phyloP scores from a whole-genome alignment of 2,329 filamentous ascomycete species.

The Monosporascus sp. region DNA sequence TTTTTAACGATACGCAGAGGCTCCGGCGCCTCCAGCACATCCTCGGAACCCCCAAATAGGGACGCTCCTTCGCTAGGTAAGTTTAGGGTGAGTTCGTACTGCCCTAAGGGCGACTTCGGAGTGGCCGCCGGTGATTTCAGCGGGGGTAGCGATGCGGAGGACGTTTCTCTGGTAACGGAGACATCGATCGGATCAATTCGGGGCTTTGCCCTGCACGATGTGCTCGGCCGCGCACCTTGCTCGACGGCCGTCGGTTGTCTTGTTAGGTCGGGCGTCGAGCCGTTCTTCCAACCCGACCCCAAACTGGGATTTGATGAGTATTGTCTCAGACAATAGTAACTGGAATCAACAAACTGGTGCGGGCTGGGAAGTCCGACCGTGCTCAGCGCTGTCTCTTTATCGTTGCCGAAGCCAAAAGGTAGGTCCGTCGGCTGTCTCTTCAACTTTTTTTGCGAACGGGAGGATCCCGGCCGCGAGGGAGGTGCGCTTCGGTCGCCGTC shows the following conservation, averaged over 20 bases:
- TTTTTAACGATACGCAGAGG: slow-evolving; percentile 18
- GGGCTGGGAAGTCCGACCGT: slow-evolving; percentile 37
- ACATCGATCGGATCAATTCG: slow-evolving; percentile 45
- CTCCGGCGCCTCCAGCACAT: slow-evolving; percentile 11
- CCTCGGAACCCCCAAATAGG: slow-evolving; percentile 26
- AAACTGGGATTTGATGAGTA: slow-evolving; percentile 23
- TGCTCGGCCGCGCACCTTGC: slow-evolving; percentile 24
- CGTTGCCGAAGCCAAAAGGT: slow-evolving; percentile 28
- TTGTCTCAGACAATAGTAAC: slow-evolving; percentile 20
- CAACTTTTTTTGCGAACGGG: slow-evolving; percentile 26
- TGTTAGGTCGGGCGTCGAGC: slow-evolving; percentile 29
- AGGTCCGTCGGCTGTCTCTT: slow-evolving; percentile 15
- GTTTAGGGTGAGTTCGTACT: slow-evolving; percentile 32
- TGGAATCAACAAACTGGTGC: slow-evolving; percentile 11
- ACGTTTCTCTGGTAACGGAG: slow-evolving; percentile 31
- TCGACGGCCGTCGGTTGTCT: slow-evolving; percentile 26
- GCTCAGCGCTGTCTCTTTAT: slow-evolving; percentile 35
- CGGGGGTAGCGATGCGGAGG: slow-evolving; percentile 13
- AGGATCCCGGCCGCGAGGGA: slow-evolving; percentile 33
- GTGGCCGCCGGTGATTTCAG: slow-evolving; percentile 15
- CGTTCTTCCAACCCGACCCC: slow-evolving; percentile 28
- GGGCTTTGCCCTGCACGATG: slow-evolving; percentile 30
- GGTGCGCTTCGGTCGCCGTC: slow-evolving; percentile 5
- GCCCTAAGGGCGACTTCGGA: slow-evolving; percentile 34
- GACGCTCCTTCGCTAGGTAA: slow-evolving; percentile 20